These are phyloP conservation scores for Calonectria pteridis DNA, from an alignment of 2,329 filamentous ascomycete genomes.

Conservation along the genomic window DNA sequence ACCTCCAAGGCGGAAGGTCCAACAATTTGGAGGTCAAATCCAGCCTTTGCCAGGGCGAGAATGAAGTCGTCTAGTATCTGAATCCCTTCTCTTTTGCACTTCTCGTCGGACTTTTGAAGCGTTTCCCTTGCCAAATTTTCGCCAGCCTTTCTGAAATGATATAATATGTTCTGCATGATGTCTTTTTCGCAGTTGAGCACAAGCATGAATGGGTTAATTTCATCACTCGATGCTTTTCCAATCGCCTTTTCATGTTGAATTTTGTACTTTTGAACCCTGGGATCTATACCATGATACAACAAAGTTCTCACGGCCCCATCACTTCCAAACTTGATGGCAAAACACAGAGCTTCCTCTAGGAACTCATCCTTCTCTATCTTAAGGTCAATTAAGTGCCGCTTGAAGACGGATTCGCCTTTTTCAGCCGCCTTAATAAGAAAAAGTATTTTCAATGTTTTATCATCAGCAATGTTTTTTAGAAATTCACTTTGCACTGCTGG, in stretches of 20 bases:
- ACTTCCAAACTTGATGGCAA: neutral
- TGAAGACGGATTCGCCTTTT: neutral
- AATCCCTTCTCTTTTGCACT: neutral
- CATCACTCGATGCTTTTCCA: neutral
- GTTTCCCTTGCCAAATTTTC: neutral
- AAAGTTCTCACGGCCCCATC: neutral
- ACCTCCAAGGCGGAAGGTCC: neutral
- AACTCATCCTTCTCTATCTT: neutral
- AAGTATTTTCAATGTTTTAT: neutral
- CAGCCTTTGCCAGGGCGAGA: neutral
- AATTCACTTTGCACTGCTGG: neutral
- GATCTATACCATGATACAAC: neutral
- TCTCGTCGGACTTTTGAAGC: neutral
- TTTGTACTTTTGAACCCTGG: neutral
- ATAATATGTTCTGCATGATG: neutral
- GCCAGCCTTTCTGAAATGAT: neutral
- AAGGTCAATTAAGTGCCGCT: neutral
- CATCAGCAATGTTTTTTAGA: neutral
- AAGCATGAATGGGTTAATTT: neutral
- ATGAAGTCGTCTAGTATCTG: neutral
- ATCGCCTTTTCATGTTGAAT: neutral
- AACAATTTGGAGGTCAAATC: neutral
- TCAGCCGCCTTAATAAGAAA: neutral
- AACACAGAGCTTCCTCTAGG: neutral
- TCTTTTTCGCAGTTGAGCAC: neutral